phyloP scores from a whole-genome alignment of 2,329 filamentous ascomycete genomes.

The Penicillium sp. region DNA sequence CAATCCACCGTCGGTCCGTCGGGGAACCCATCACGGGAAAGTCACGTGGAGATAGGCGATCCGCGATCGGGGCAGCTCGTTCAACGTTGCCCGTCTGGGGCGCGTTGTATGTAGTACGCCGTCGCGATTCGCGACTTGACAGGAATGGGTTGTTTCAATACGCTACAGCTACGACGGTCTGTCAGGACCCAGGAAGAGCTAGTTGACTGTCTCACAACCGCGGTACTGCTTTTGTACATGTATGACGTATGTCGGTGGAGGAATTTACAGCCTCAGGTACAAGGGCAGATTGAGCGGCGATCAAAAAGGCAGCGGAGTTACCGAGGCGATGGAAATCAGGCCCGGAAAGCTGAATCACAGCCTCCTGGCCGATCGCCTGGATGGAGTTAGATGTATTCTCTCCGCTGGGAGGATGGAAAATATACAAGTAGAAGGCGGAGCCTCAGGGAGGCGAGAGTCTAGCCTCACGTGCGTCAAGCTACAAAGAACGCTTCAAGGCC shows the following conservation, averaged over 20 bases:
- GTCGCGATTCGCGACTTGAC: neutral
- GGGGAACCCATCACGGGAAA: slow-evolving; percentile 33
- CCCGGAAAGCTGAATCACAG: neutral
- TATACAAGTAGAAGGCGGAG: neutral
- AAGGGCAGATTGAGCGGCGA: neutral
- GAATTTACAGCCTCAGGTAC: neutral
- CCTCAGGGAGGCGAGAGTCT: too few species aligned
- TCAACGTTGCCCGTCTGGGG: slow-evolving; percentile 16
- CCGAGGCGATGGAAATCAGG: neutral
- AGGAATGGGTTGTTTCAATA: neutral
- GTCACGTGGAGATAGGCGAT: slow-evolving; percentile 39
- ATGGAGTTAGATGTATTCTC: neutral
- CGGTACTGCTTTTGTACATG: too few species aligned
- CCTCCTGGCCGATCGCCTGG: neutral
- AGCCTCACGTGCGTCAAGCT: neutral
- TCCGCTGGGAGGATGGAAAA: neutral
- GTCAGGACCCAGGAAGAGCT: too few species aligned
- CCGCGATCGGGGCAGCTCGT: slow-evolving; percentile 21
- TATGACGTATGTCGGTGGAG: too few species aligned
- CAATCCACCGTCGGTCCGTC: slow-evolving; percentile 21
- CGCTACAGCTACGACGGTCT: too few species aligned
- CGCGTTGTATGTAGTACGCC: too few species aligned
- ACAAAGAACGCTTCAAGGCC: neutral
- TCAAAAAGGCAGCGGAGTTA: neutral
- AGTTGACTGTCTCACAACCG: too few species aligned